These are phyloP conservation scores for Mimosa pudica DNA, from an alignment of 306 rosid species.

Conservation along the genomic window DNA sequence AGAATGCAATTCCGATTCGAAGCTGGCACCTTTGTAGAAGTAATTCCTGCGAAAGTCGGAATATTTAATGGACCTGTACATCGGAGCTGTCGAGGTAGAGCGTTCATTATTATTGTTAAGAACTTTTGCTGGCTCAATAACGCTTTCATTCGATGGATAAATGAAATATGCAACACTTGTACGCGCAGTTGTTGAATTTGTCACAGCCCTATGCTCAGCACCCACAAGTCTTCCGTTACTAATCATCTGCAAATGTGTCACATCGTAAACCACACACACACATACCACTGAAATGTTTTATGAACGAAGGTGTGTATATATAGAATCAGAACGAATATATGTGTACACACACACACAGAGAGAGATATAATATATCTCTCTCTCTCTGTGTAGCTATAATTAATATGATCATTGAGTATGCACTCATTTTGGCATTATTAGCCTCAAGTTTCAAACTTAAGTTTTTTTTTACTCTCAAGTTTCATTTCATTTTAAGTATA, in stretches of 20 bases:
- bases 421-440: too few species aligned
- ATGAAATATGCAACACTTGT: constrained; percentile 55
- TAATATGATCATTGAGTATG: too few species aligned
- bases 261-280: not conserved
- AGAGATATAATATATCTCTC: too few species aligned
- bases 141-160: constrained; percentile 55
- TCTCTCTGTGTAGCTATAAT: too few species aligned
- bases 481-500: too few species aligned
- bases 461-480: too few species aligned
- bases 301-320: not conserved
- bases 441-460: too few species aligned
- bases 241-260: constrained; percentile 46
- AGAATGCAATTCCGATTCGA: constrained; percentile 41
- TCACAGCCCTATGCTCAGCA: constrained; percentile 66
- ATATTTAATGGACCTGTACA: constrained; percentile 46
- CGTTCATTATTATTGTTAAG: constrained; percentile 28
- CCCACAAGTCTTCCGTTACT: constrained; percentile 65
- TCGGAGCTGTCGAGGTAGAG: constrained; percentile 29
- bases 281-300: not conserved
- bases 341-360: too few species aligned
- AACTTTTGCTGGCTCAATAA: constrained; percentile 56
- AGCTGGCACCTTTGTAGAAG: constrained; percentile 37
- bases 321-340: not conserved
- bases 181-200: constrained; percentile 54
- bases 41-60: constrained; percentile 47